A percentile compares a stretch with the other conserved stretches of the same genome.
Conservation (phyloP, 2,329 filamentous ascomycete genomes). For the Phialocephala sp. region DNA sequence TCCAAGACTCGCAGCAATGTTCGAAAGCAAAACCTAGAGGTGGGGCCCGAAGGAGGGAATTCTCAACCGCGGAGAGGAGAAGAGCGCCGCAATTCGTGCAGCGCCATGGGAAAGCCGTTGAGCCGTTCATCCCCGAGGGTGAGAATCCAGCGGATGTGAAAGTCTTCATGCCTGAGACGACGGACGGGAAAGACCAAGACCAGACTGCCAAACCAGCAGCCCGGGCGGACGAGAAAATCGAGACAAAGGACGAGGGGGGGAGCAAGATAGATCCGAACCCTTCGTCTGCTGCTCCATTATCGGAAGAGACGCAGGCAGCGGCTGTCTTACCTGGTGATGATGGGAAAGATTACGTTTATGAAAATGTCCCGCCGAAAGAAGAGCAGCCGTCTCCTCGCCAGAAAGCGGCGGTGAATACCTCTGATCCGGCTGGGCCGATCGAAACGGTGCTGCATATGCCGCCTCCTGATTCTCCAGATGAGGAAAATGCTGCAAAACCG, state of each 20-base stretch:
- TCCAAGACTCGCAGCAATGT: slow-evolving; percentile 33
- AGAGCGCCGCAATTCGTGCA: slow-evolving; percentile 53
- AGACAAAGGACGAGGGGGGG: slow-evolving; percentile 7
- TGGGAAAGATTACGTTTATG: slow-evolving; percentile 6
- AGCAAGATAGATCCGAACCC: slow-evolving; percentile 18
- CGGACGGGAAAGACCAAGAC: slow-evolving; percentile 8
- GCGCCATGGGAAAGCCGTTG: slow-evolving; percentile 66
- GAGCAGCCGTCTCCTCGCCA: slow-evolving; percentile 26
- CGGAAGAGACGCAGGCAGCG: slow-evolving; percentile 38
- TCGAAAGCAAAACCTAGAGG: slow-evolving; percentile 26
- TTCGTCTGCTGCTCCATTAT: slow-evolving; percentile 34
- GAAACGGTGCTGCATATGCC: slow-evolving; percentile 57
- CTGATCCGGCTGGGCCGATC: slow-evolving; percentile 48
- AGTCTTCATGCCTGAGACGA: slow-evolving; percentile 24
- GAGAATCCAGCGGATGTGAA: slow-evolving; percentile 37
- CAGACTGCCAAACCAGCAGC: too few species aligned
- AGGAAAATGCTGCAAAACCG: slow-evolving; percentile 53
- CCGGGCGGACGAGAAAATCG: slow-evolving; percentile 5
- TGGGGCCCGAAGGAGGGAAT: slow-evolving; percentile 31
- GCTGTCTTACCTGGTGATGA: slow-evolving; percentile 34
- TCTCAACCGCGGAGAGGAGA: slow-evolving; percentile 47
- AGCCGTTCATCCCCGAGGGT: slow-evolving; percentile 50
- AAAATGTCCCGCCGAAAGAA: slow-evolving; percentile 10
- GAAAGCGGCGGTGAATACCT: slow-evolving; percentile 44
- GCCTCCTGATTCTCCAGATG: slow-evolving; percentile 47